Base-by-base conservation (phyloP, 768 basidiomycete genomes). In the Suillus fuscotomentosus region DNA sequence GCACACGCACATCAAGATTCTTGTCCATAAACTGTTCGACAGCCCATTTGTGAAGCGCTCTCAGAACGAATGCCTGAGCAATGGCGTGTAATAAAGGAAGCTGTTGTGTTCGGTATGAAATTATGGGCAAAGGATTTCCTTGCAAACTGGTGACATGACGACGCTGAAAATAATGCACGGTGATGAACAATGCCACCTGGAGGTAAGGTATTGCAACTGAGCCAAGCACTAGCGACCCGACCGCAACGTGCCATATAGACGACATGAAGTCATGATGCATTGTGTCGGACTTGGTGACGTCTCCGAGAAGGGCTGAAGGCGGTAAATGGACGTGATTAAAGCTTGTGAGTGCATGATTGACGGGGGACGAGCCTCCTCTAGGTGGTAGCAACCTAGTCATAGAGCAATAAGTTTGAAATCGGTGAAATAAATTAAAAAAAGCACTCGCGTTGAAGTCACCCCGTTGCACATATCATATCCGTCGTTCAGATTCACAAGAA, bases 301-400 rank as follows among this genome's bases (percentile, higher is more conserved):
- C n/a, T 64, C 76, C 67, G 20, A 81, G 71, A 27, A 81, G 69
- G 11, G 80, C 74, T 0, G 53, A 61, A 27, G 60, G 39, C 0
- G 80, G 74, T 17, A 81, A 70, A 2, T 66, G 66, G 56, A 81
- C 78, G 47, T 74, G 70, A 50, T 75, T 43, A 71, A 82, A 82
- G 9, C 63, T 71, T 1, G 80, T 81, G 36, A 81, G 60, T 1
- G 74, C 42, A 63, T 80, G 80, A 20, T 73, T 70, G 36, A 81
- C 64, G 3, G 79, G 79, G 9, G 60, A 39, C 1, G 77, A 65
- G 3, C 74, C 72, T 2, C 70, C 76, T 9, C 80, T 74, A 17
- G 38, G 64, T 20, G 70, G 71, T 14, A 75, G 63, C 0, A 60
- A 36, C 24, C 69, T 72, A 50, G 13, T 27, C n/a, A n/a, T n/a